Conservation (phyloP, 1,284 basidiomycete species). For the Malassezia equina region DNA sequence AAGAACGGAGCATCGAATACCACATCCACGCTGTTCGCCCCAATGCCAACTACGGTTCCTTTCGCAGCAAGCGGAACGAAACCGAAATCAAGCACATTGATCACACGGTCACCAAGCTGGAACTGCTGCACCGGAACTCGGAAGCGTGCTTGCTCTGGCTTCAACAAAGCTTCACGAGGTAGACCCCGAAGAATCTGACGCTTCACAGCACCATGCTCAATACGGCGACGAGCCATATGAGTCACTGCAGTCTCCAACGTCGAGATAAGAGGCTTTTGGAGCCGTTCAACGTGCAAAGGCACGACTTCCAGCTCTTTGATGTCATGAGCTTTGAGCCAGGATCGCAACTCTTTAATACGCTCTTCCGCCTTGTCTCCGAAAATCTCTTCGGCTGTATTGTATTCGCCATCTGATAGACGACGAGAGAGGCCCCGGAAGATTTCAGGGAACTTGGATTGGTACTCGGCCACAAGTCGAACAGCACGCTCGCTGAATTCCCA, state of each 20-base stretch:
- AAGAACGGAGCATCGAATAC: constrained; percentile 94
- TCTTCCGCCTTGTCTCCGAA: constrained; percentile 59
- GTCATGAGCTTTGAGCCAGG: constrained; percentile 77
- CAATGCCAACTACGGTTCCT: constrained; percentile 82
- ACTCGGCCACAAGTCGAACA: constrained; percentile 67
- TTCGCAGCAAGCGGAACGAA: constrained; percentile 81
- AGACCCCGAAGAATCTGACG: constrained; percentile 81
- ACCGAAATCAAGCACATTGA: constrained; percentile 86
- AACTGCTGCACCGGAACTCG: constrained; percentile 85
- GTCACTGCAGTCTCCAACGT: constrained; percentile 63
- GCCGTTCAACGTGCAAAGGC: constrained; percentile 78
- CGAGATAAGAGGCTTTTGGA: constrained; percentile 58
- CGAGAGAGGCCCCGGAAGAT: constrained; percentile 24
- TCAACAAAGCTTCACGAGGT: constrained; percentile 85
- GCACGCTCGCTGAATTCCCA: constrained; percentile 95
- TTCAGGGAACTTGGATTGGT: constrained; percentile 54
- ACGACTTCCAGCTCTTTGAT: constrained; percentile 85
- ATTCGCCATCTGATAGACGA: constrained; percentile 51
- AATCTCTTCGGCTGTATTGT: constrained; percentile 64
- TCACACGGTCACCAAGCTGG: constrained; percentile 82
- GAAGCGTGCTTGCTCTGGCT: constrained; percentile 80
- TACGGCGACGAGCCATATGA: constrained; percentile 50
- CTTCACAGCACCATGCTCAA: constrained; percentile 55
- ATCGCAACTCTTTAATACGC: constrained; percentile 65
- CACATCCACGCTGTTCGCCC: constrained; percentile 75